phyloP scores from a whole-genome alignment of 805 yeast species.

The Lipomyces sp. region DNA sequence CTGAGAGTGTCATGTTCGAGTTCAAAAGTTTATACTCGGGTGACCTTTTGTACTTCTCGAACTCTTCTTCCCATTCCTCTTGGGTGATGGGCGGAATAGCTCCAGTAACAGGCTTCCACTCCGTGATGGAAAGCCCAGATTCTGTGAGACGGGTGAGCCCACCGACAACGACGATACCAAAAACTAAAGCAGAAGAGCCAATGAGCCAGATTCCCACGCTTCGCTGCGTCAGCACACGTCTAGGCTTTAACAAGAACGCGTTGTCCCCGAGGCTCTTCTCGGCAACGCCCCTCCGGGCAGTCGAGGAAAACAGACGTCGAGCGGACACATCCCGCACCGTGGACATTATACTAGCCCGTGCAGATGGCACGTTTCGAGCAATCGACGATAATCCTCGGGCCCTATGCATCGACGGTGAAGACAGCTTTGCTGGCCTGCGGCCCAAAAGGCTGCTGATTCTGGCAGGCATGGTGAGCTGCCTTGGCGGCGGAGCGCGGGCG shows the following conservation, averaged over 20 bases:
- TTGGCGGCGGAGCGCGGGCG: no score
- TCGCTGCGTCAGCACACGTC: slow-evolving; percentile 11
- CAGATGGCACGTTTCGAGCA: no score
- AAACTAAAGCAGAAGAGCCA: slow-evolving; percentile 82
- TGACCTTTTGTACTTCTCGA: slow-evolving; percentile 70
- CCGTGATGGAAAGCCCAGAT: slow-evolving; percentile 92
- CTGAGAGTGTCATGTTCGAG: slow-evolving; percentile 84
- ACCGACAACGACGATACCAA: slow-evolving; percentile 94
- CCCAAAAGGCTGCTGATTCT: no score
- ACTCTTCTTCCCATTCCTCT: slow-evolving; percentile 82
- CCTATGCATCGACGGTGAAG: no score
- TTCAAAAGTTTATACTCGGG: slow-evolving; percentile 91
- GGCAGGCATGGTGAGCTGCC: no score
- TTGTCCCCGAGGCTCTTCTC: neutral
- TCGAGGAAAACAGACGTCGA: neutral
- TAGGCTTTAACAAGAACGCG: neutral
- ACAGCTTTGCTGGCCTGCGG: no score
- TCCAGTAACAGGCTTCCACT: slow-evolving; percentile 98
- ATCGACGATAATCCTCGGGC: neutral
- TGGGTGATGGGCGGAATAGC: slow-evolving; percentile 81
- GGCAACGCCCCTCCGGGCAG: neutral
- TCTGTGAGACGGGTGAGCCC: slow-evolving; percentile 95
- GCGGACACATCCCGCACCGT: no score
- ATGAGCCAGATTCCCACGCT: slow-evolving; percentile 81
- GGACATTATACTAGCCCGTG: neutral